Evolutionary conservation across 2,329 filamentous ascomycete genomes (phyloP), one percentile per base, ranked within the genome.

Genomic region (Colletotrichum sp.): DNA sequence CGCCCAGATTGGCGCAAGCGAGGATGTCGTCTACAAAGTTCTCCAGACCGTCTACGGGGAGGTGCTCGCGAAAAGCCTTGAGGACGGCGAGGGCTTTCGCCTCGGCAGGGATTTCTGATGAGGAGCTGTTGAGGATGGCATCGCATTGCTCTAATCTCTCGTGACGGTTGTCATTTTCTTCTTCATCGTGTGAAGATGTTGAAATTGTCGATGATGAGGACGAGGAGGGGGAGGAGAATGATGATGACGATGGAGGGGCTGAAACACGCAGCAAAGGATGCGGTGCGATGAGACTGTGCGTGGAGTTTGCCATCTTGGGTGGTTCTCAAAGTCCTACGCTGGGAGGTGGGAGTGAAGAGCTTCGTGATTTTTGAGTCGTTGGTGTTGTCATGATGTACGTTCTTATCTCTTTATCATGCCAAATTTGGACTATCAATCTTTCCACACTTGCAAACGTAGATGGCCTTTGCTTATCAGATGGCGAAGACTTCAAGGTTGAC

Each of bases 41-140:
- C 6, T 4, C 10, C 2, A 49, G 44, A 5, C 44, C n/a, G n/a
- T 49, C 44, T 0, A 0, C n/a, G 0, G 44, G 44, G 0, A 49
- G 44, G 10, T 49, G n/a, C 10, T 49, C 44, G 44, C 44, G 44
- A 3, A 49, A 49, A 0, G n/a, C n/a, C 2, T 49, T 49, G 44
- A 49, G 44, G 0, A 49, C 6, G 44, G 44, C 44, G 44, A 21
- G 44, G 0, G 44, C 44, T 49, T 49, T 21, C 0, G 44, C 44
- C 44, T 49, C 44, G 1, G 44, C n/a, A 13, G 44, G 10, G 10
- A 13, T 49, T 1, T 49, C n/a, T 49, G 44, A 21, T 0, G 44
- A 49, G n/a, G n/a, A 49, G 44, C n/a, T 4, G 10, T 49, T 49
- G 1, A 49, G 44, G n/a, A 21, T 49, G 44, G 0, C 44, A 0